phyloP scores from a whole-genome alignment of 2,329 filamentous ascomycete genomes.

The Ceratocystis albifundus region DNA sequence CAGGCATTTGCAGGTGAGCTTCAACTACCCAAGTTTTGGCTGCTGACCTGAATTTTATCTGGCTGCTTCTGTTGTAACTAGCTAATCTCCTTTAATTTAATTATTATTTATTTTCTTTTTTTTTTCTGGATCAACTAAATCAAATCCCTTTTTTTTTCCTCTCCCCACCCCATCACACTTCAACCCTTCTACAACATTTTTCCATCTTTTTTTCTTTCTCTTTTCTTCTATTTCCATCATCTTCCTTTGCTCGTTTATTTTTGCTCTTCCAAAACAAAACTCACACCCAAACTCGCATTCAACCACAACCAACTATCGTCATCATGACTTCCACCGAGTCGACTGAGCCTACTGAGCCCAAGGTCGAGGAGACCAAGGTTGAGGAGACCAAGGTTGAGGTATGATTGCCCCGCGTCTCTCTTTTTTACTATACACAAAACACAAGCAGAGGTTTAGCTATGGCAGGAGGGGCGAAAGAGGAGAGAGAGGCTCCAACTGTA shows the following conservation, averaged over 20 bases:
- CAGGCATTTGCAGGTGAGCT: background rate
- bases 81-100: background rate
- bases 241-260: background rate
- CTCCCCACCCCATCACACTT: slow-evolving; percentile 5
- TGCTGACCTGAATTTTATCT: background rate
- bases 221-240: background rate
- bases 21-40: background rate
- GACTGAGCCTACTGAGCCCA: slow-evolving; percentile 41
- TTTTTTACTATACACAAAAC: slow-evolving; percentile 2
- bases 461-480: background rate
- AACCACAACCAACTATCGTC: slow-evolving; percentile 11
- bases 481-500: background rate
- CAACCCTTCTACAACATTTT: slow-evolving; percentile 4
- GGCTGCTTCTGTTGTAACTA: background rate
- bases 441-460: background rate
- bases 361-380: slow-evolving; percentile 26
- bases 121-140: background rate
- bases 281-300: background rate
- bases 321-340: slow-evolving; percentile 41
- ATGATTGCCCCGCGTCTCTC: slow-evolving; percentile 24
- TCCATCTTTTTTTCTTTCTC: background rate
- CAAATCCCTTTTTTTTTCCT: slow-evolving; percentile 13
- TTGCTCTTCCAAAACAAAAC: background rate
- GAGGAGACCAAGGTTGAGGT: slow-evolving; percentile 26
- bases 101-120: background rate